Evolutionary conservation across 2,329 filamentous ascomycete genomes (phyloP).

Genomic region (Colletotrichum limetticola): DNA sequence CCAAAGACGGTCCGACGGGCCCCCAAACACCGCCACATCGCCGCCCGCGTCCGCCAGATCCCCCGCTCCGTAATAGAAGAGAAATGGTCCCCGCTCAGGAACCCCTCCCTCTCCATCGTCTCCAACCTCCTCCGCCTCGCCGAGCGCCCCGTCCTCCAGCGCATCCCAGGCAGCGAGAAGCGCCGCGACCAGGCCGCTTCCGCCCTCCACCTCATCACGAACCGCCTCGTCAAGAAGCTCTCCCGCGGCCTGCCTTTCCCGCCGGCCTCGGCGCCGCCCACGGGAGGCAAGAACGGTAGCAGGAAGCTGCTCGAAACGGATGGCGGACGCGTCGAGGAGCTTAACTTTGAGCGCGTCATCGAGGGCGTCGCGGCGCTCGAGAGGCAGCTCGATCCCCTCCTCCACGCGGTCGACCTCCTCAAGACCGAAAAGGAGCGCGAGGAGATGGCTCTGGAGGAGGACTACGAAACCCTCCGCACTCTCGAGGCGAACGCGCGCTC

Average conservation of each 20-base stretch:
- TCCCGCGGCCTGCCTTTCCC: conserved; percentile 74
- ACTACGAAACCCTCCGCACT: conserved; percentile 61
- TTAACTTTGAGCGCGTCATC: conserved; percentile 74
- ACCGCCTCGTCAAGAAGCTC: conserved; percentile 67
- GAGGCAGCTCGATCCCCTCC: conserved; percentile 67
- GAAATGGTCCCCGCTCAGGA: conserved; percentile 72
- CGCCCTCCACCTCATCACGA: conserved; percentile 65
- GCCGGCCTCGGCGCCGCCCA: conserved; percentile 52
- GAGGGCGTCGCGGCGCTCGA: conserved; percentile 68
- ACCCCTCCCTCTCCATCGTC: conserved; percentile 65
- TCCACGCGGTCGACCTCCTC: conserved; percentile 72
- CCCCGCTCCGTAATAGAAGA: conserved; percentile 73
- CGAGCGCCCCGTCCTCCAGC: conserved; percentile 70
- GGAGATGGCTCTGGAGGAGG: conserved; percentile 64
- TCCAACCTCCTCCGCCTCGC: conserved; percentile 66
- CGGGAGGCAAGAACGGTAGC: background rate
- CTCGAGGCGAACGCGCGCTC: conserved; percentile 68
- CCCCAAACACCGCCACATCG: conserved; percentile 61
- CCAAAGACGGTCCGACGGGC: conserved; percentile 39
- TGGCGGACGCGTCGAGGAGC: conserved; percentile 61
- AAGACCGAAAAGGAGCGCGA: conserved; percentile 66
- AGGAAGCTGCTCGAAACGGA: conserved; percentile 24
- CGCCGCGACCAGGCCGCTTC: conserved; percentile 64
- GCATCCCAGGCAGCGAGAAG: conserved; percentile 59
- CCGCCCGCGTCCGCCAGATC: conserved; percentile 62